Evolutionary conservation across 805 yeast genomes (phyloP).

Genomic region (Yarrowia phangngaensis): DNA sequence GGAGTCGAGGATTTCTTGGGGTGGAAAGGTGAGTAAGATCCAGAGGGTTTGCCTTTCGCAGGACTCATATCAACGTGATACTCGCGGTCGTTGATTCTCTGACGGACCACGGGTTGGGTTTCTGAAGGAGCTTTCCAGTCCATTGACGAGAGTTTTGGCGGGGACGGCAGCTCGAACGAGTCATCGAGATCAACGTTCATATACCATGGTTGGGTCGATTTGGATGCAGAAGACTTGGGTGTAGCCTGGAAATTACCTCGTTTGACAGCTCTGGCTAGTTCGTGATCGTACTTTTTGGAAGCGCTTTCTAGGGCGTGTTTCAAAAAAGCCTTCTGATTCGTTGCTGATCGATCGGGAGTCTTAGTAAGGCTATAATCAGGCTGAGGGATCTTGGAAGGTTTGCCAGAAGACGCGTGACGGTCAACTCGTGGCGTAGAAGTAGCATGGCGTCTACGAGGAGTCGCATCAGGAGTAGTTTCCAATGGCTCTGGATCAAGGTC

Average conservation of each 20-base stretch:
- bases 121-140: conserved; percentile 2
- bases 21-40: conserved; percentile 6
- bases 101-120: conserved; percentile 1
- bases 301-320: conserved; percentile 19
- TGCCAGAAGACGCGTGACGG: conserved; percentile 6
- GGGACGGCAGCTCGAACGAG: conserved; percentile 21
- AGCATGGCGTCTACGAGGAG: neutral
- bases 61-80: conserved; percentile 20
- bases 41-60: conserved; percentile 1
- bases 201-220: conserved; percentile 16
- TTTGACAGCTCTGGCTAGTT: conserved; percentile 12
- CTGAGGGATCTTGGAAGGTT: conserved; percentile 1
- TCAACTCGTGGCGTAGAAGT: conserved; percentile 19
- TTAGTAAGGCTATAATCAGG: conserved; percentile 4
- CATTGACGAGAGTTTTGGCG: conserved; percentile 14
- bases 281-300: conserved; percentile 7
- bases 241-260: conserved; percentile 5
- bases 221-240: neutral
- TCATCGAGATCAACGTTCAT: conserved; percentile 19
- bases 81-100: conserved; percentile 18
- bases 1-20: conserved; percentile 11
- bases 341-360: conserved; percentile 1
- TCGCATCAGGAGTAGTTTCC: conserved; percentile 6
- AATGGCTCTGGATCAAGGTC: neutral
- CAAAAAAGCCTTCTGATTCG: conserved; percentile 15